A percentile compares a stretch with the other conserved stretches of the same genome.
phyloP scores from a whole-genome alignment of 805 yeast genomes.

The Maudiozyma pseudohumilis region DNA sequence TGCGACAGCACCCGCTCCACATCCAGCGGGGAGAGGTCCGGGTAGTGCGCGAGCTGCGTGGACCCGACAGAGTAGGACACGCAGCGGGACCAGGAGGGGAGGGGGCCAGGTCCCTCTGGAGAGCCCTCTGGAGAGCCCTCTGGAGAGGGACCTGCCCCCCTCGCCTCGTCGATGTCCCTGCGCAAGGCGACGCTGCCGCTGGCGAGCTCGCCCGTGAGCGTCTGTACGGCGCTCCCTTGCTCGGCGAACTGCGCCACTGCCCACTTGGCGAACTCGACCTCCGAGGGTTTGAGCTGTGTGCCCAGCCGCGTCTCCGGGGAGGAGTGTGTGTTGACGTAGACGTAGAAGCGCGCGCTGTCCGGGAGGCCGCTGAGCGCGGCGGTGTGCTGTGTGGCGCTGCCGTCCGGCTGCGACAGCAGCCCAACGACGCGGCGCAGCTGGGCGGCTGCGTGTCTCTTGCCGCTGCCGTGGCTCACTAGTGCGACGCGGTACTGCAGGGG shows the following conservation, averaged over 20 bases:
- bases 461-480: conserved; percentile 16
- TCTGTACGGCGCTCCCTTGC: background rate
- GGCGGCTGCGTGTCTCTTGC: conserved; percentile 11
- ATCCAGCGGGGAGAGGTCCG: conserved; percentile 14
- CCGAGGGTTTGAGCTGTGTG: conserved; percentile 19
- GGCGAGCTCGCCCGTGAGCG: background rate
- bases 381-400: background rate
- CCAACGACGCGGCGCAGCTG: background rate
- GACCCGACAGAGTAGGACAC: conserved; percentile 17
- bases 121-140: background rate
- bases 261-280: conserved; percentile 24
- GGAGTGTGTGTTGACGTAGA: conserved; percentile 18
- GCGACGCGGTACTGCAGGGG: conserved; percentile 17
- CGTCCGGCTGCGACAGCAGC: background rate
- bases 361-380: conserved; percentile 3
- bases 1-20: conserved; percentile 12
- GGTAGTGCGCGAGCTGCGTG: conserved; percentile 12
- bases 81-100: conserved; percentile 9
- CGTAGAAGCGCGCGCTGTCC: conserved; percentile 16
- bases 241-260: conserved; percentile 12
- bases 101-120: background rate
- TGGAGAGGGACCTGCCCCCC: too few relatives aligned
- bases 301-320: conserved; percentile 23
- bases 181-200: too few relatives aligned
- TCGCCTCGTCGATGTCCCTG: too few relatives aligned